A percentile compares a stretch with the other conserved stretches of the same genome.
phyloP scores from a whole-genome alignment of 176 grass and related monocot species.

The Cenchrus americanus region DNA sequence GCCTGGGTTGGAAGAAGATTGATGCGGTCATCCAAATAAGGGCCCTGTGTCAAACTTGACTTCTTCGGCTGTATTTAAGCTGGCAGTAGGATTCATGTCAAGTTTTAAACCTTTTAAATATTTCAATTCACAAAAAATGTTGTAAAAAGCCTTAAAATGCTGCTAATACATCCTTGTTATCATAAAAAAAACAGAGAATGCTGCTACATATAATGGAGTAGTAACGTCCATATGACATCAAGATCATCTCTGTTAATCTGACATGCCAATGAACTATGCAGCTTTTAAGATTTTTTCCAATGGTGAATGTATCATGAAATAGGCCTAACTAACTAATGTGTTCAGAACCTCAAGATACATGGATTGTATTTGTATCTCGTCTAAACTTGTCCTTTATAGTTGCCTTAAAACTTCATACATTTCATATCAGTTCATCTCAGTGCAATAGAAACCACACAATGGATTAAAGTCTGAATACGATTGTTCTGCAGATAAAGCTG shows the following conservation, averaged over 20 bases:
- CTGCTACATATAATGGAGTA: not conserved
- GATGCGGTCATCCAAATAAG: slow-evolving; percentile 14
- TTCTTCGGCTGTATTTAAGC: slow-evolving; percentile 13
- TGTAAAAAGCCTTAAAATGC: not conserved
- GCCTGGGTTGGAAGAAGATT: not conserved
- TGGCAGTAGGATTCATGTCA: not conserved
- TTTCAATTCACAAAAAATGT: not conserved
- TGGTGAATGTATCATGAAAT: slow-evolving; percentile 1
- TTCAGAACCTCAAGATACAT: not conserved
- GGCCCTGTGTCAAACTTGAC: slow-evolving; percentile 10
- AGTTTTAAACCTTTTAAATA: not conserved
- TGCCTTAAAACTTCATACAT: slow-evolving; percentile 24
- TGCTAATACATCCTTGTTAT: not conserved
- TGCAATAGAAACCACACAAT: slow-evolving; percentile 7
- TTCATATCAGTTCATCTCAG: slow-evolving; percentile 3
- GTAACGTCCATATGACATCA: not conserved
- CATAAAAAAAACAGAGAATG: not conserved
- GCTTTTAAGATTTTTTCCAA: not conserved
- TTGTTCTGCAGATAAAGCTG: slow-evolving; percentile 23
- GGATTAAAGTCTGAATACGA: not conserved
- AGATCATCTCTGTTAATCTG: slow-evolving; percentile 27
- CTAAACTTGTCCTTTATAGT: not conserved
- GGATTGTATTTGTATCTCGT: not conserved
- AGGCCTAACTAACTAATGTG: not conserved
- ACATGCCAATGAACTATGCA: slow-evolving; percentile 13